These are phyloP conservation scores for Nemania sp. DNA, from an alignment of 2,329 filamentous ascomycete species.

Conservation along the genomic window DNA sequence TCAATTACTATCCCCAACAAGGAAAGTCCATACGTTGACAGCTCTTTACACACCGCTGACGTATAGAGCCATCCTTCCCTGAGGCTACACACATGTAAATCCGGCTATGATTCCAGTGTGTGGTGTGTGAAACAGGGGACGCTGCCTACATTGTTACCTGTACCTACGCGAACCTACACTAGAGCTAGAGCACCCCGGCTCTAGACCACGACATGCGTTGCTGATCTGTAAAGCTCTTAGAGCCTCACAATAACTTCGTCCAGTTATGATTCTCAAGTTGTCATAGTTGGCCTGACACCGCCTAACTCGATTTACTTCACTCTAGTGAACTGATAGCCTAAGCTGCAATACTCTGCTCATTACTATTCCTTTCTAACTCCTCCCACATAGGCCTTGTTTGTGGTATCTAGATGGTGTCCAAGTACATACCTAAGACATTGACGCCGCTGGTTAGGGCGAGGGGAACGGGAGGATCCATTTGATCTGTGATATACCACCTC, in stretches of 20 bases:
- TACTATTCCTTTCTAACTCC: neutral
- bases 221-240: slow-evolving; percentile 23
- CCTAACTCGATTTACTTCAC: neutral
- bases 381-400: neutral
- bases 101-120: neutral
- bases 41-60: neutral
- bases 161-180: neutral
- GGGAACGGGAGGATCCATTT: slow-evolving; percentile 13
- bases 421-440: slow-evolving; percentile 19
- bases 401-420: neutral
- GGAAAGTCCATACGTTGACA: neutral
- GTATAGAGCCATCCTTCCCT: too few species aligned
- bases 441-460: neutral
- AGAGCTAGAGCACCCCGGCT: neutral
- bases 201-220: slow-evolving; percentile 22
- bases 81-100: neutral
- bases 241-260: slow-evolving; percentile 29
- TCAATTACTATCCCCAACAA: neutral
- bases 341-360: neutral
- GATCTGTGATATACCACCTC: slow-evolving; percentile 5
- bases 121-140: neutral
- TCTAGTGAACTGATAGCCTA: neutral
- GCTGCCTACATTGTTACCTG: neutral
- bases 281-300: neutral
- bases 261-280: neutral